Evolutionary conservation across 148 eudicot species (phyloP), one percentile per base, ranked within the genome.

Genomic region (Polygonum maritimum): DNA sequence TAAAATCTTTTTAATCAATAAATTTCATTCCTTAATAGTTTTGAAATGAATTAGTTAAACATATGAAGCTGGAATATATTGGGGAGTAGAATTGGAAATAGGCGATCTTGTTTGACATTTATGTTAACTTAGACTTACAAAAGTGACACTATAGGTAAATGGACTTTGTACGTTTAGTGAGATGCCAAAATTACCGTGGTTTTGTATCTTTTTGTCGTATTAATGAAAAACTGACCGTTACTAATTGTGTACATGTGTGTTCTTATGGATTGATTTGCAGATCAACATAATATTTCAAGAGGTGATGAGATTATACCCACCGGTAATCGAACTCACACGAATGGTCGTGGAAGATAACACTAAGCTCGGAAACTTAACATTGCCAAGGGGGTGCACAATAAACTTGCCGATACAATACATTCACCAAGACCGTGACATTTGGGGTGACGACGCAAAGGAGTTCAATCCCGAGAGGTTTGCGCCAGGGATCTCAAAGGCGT

Each of bases 391-490:
- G 33, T 35, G 73, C 3, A 71, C 62, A 12, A 12, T 82, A 4
- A 49, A 71, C n/a, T 9, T 82, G 48, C 80, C 85, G 9, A 7
- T 77, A 3, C 38, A 44, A 2, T 36, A 44, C 7, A 14, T 77
- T 9, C 85, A 82, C 40, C 82, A 82, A 45, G 80, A 82, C 33
- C 2, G 16, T 6, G 33, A 69, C 4, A 36, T 76, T 1, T 82
- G 85, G 82, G 85, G 85, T 0, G 31, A 55, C 4, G 76, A 79
- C 55, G 85, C 85, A 1, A 77, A 82, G 58, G 80, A 76, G 19
- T 82, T 82, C 33, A 79, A 79, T 13, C 85, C 82, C 0, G 80
- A 82, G 31, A 79, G 85, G 70, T 82, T 82, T 49, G 19, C 55
- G 5, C 78, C 69, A 74, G 85, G 85, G 1, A 74, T 79, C 22